Evolutionary conservation across 2,329 filamentous ascomycete species (phyloP), one percentile per base, ranked within the genome.

Genomic region (Endocalyx cinctus): DNA sequence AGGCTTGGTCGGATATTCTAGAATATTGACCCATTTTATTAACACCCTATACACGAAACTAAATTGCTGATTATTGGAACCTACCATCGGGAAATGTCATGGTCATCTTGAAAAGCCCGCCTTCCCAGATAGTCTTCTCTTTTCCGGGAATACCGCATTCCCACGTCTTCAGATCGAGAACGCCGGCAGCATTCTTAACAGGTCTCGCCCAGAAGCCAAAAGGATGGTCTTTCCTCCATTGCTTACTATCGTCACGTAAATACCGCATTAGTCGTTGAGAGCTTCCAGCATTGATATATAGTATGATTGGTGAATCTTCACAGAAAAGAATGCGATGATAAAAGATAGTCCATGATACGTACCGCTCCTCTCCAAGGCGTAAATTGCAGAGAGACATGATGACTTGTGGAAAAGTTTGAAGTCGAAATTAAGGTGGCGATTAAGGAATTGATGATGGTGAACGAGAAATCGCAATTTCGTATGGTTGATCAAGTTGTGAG

Each of bases 201-300:
- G 94, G 92, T 57, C 89, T 87, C 16, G 92, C 92, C 62, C 85
- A 95, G 69, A 98, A 98, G 41, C 92, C 92, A 55, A 98, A 98
- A 0, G 94, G 94, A 55, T 98, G 92, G 51, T 98, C 90, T 57
- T 82, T 82, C 46, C 92, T 82, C 92, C 92, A 98, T 67, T 95
- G 87, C 67, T 95, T 97, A 44, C 89, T 95, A 29, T 25, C 10
- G 50, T 26, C n/a, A n/a, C n/a, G n/a, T n/a, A n/a, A n/a, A n/a
- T n/a, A n/a, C n/a, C n/a, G n/a, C n/a, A n/a, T n/a, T n/a, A n/a
- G n/a, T n/a, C n/a, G n/a, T n/a, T n/a, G n/a, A n/a, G n/a, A n/a
- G n/a, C n/a, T n/a, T n/a, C n/a, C n/a, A n/a, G n/a, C n/a, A n/a
- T n/a, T n/a, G n/a, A n/a, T n/a, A n/a, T n/a, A n/a, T n/a, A n/a